Evolutionary conservation across 495 filamentous ascomycete species (phyloP).

Genomic region (Penicillium flavigenum): DNA sequence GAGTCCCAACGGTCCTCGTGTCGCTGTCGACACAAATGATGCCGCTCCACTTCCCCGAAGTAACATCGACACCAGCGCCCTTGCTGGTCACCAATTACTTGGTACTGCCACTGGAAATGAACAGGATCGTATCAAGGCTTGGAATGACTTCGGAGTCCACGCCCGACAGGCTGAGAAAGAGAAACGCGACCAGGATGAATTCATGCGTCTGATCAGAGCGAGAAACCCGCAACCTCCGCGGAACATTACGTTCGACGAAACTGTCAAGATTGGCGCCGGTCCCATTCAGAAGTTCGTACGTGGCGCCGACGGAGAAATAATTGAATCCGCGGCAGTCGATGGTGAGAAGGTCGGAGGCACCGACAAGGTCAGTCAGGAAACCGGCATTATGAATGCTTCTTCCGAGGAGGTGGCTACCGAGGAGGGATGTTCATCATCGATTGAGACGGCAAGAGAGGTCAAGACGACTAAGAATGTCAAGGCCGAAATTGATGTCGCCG

Average conservation of each 20-base stretch:
- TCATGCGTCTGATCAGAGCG: background rate
- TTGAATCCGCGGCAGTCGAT: background rate
- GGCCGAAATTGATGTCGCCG: background rate
- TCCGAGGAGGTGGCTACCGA: background rate
- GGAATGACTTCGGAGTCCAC: conserved; percentile 8
- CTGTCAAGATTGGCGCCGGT: background rate
- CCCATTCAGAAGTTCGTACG: background rate
- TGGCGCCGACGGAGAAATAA: background rate
- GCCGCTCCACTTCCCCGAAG: background rate
- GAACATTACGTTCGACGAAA: background rate
- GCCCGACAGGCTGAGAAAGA: background rate
- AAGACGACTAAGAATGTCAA: background rate
- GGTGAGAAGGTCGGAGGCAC: background rate
- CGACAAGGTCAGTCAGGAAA: background rate
- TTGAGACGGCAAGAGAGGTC: background rate
- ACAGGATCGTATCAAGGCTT: conserved; percentile 20
- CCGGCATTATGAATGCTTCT: background rate
- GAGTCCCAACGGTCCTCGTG: background rate
- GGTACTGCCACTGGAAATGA: background rate
- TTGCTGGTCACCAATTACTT: background rate
- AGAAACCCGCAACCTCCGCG: background rate
- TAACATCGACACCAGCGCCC: background rate
- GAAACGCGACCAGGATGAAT: background rate
- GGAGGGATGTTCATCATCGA: background rate
- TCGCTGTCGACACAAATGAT: background rate